These are phyloP conservation scores for Dendryphion nanum DNA, from an alignment of 2,329 filamentous ascomycete species.

Conservation along the genomic window DNA sequence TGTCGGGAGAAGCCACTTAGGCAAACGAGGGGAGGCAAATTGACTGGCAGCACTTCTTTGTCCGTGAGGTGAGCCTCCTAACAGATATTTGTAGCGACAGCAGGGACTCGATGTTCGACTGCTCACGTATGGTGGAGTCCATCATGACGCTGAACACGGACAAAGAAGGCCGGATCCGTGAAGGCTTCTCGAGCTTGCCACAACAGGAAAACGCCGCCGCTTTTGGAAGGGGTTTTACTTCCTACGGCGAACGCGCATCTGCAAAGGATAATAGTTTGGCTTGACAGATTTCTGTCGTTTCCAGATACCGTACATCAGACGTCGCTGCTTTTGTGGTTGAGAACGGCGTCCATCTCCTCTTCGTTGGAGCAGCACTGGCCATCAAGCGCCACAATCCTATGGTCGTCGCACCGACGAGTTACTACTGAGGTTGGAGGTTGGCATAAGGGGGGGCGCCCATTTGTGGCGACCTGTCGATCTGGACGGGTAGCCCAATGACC, in stretches of 20 bases:
- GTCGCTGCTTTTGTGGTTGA: slow-evolving; percentile 25
- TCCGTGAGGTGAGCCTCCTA: slow-evolving; percentile 30
- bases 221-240: slow-evolving; percentile 27
- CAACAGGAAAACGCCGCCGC: slow-evolving; percentile 30
- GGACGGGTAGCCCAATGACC: slow-evolving; percentile 5
- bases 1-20: slow-evolving; percentile 28
- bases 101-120: slow-evolving; percentile 30
- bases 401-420: slow-evolving; percentile 15
- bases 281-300: slow-evolving; percentile 18
- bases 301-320: slow-evolving; percentile 22
- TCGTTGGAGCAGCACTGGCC: slow-evolving; percentile 3
- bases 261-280: slow-evolving; percentile 19
- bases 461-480: slow-evolving; percentile 15
- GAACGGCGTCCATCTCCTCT: slow-evolving; percentile 26
- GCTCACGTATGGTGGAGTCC: slow-evolving; percentile 34
- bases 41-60: slow-evolving; percentile 36
- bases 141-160: slow-evolving; percentile 38
- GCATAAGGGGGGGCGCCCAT: slow-evolving; percentile 2
- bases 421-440: not conserved
- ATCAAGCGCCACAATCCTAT: slow-evolving; percentile 23
- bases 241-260: slow-evolving; percentile 16
- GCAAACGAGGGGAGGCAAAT: slow-evolving; percentile 30
- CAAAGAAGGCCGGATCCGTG: slow-evolving; percentile 41
- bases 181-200: slow-evolving; percentile 31
- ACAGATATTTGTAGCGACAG: slow-evolving; percentile 41